phyloP scores from a whole-genome alignment of 306 rosid genomes.

The Begonia masoniana region DNA sequence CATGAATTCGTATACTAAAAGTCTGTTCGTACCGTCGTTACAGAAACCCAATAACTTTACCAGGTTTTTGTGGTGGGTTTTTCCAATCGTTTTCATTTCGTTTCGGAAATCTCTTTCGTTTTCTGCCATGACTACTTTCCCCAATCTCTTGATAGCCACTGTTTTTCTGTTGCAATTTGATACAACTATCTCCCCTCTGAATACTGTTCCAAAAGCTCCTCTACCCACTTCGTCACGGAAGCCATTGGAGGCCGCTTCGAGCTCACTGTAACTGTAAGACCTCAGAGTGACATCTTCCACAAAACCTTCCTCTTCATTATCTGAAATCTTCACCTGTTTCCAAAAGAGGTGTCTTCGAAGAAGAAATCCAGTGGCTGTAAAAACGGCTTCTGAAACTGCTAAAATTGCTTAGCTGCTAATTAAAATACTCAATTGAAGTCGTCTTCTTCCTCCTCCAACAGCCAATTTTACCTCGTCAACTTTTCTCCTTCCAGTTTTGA shows the following conservation, averaged over 20 bases:
- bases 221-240: conserved; percentile 19
- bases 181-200: conserved; percentile 9
- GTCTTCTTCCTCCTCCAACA: no score
- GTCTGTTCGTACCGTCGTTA: conserved; percentile 17
- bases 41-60: conserved; percentile 24
- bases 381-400: no score
- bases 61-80: conserved; percentile 15
- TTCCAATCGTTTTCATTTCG: conserved; percentile 14
- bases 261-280: conserved; percentile 14
- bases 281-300: neutral
- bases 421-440: no score
- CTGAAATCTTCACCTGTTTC: no score
- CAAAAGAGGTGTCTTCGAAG: no score
- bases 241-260: conserved; percentile 24
- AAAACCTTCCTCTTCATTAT: no score
- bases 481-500: no score
- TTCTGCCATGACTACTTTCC: conserved; percentile 5
- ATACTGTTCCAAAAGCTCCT: conserved; percentile 26
- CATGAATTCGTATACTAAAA: conserved; percentile 28
- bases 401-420: no score
- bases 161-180: neutral
- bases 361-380: no score
- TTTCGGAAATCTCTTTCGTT: conserved; percentile 14
- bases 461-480: no score
- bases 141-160: conserved; percentile 20